Conservation (phyloP, 2,329 filamentous ascomycete species). For the Aureobasidium subglaciale region DNA sequence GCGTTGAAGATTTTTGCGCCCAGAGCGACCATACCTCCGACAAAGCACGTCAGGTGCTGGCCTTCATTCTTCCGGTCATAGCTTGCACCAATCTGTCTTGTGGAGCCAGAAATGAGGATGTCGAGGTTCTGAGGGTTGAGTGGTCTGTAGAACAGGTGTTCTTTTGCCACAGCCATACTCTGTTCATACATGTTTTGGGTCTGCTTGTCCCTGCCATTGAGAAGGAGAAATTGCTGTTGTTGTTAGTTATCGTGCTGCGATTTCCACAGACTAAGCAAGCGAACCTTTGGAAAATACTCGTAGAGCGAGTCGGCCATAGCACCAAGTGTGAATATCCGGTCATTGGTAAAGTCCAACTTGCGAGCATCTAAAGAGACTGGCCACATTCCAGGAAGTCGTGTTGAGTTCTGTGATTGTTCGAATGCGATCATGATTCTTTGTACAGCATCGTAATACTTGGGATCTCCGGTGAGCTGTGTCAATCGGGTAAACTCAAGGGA, state of each 20-base stretch:
- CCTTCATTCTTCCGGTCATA: constrained; percentile 31
- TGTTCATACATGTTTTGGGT: constrained; percentile 42
- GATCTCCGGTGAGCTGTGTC: constrained; percentile 55
- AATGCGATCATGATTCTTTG: constrained; percentile 52
- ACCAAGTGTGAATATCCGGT: constrained; percentile 25
- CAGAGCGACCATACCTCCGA: constrained; percentile 63
- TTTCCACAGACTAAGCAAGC: background rate
- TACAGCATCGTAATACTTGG: constrained; percentile 55
- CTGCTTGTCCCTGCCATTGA: constrained; percentile 27
- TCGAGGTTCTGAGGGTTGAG: constrained; percentile 38
- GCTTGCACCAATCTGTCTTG: constrained; percentile 20
- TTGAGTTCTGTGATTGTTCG: constrained; percentile 47
- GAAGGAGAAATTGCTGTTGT: constrained; percentile 19
- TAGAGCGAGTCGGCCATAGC: constrained; percentile 31
- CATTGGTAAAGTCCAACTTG: constrained; percentile 27
- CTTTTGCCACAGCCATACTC: constrained; percentile 42
- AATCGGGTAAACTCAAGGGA: constrained; percentile 57
- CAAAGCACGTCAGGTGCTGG: constrained; percentile 63
- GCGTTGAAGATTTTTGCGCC: constrained; percentile 55
- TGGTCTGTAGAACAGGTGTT: constrained; percentile 39
- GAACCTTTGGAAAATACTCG: constrained; percentile 27
- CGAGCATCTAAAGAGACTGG: constrained; percentile 46
- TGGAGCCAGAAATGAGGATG: constrained; percentile 46
- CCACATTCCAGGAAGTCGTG: constrained; percentile 56
- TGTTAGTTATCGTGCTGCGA: background rate